Conservation (phyloP, 805 yeast genomes). For the Candida maesae region DNA sequence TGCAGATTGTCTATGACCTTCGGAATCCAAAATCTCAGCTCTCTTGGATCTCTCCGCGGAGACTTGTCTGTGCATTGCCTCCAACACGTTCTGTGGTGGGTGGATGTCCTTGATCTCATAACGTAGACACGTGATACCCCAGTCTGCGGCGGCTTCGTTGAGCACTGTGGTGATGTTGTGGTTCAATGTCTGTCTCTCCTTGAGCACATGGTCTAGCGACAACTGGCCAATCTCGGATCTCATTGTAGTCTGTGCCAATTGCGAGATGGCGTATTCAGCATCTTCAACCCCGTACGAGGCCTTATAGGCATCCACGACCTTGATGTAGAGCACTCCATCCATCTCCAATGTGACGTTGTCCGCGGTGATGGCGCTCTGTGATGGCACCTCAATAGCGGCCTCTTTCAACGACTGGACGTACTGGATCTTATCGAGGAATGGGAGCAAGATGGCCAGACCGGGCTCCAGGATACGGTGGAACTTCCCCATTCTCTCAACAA, state of each 20-base stretch:
- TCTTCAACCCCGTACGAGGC: constrained; percentile 89
- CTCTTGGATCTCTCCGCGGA: constrained; percentile 83
- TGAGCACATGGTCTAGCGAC: constrained; percentile 71
- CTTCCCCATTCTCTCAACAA: constrained; percentile 88
- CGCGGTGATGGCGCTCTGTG: constrained; percentile 80
- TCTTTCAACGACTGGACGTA: constrained; percentile 83
- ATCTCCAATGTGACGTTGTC: constrained; percentile 82
- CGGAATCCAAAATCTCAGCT: constrained; percentile 83
- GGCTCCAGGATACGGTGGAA: constrained; percentile 67
- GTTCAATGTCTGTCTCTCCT: constrained; percentile 72
- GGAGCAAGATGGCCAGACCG: constrained; percentile 70
- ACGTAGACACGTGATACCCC: constrained; percentile 84
- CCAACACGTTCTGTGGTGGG: constrained; percentile 80
- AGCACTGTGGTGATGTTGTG: constrained; percentile 70
- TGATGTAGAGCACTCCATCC: constrained; percentile 79
- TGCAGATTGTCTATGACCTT: constrained; percentile 74
- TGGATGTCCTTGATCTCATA: constrained; percentile 87
- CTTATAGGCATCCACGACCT: constrained; percentile 76
- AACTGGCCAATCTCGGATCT: constrained; percentile 83
- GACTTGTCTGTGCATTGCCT: constrained; percentile 90
- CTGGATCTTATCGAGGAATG: constrained; percentile 69
- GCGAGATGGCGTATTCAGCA: constrained; percentile 79
- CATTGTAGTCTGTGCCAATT: constrained; percentile 89
- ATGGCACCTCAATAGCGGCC: constrained; percentile 79
- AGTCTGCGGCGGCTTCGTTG: constrained; percentile 78